Percentiles rank a stretch among this genome's conserved stretches.
These are phyloP conservation scores for Nakazawaea ambrosiae DNA, from an alignment of 805 yeast genomes.

Conservation along the genomic window DNA sequence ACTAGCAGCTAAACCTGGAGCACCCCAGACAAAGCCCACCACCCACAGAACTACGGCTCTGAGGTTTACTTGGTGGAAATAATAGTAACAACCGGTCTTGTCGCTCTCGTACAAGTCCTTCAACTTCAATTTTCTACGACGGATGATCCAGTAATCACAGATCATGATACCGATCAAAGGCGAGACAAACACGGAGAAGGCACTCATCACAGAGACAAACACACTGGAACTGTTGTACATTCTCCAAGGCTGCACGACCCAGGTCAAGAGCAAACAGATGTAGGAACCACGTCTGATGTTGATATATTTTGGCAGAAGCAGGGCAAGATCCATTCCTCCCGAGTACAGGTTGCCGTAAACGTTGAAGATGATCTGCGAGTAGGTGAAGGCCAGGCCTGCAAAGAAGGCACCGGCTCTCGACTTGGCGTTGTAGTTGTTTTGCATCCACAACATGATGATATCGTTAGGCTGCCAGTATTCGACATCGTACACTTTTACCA, in stretches of 20 bases:
- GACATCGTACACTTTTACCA: slow-evolving; percentile 26
- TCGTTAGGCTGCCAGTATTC: slow-evolving; percentile 30
- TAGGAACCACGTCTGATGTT: slow-evolving; percentile 40
- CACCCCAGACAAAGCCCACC: slow-evolving; percentile 36
- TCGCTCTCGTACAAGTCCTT: slow-evolving; percentile 31
- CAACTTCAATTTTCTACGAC: slow-evolving; percentile 31
- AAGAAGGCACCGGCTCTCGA: slow-evolving; percentile 31
- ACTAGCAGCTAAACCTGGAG: slow-evolving; percentile 40
- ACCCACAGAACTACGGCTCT: slow-evolving; percentile 32
- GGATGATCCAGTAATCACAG: slow-evolving; percentile 32
- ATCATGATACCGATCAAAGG: slow-evolving; percentile 32
- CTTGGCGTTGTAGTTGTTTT: slow-evolving; percentile 22
- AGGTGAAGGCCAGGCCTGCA: slow-evolving; percentile 23
- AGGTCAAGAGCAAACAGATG: slow-evolving; percentile 26
- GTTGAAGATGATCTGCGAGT: slow-evolving; percentile 32
- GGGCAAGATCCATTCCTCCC: slow-evolving; percentile 46
- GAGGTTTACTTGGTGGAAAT: slow-evolving; percentile 35
- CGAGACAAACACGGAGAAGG: slow-evolving; percentile 28
- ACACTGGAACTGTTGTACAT: slow-evolving; percentile 24
- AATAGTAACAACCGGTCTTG: slow-evolving; percentile 28
- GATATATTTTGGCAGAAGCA: slow-evolving; percentile 36
- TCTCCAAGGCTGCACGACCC: slow-evolving; percentile 32
- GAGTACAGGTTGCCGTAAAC: slow-evolving; percentile 33
- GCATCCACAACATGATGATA: slow-evolving; percentile 23
- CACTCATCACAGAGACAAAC: slow-evolving; percentile 26